These are phyloP conservation scores for Botryotinia convoluta DNA, from an alignment of 2,329 filamentous ascomycete species.

Conservation along the genomic window DNA sequence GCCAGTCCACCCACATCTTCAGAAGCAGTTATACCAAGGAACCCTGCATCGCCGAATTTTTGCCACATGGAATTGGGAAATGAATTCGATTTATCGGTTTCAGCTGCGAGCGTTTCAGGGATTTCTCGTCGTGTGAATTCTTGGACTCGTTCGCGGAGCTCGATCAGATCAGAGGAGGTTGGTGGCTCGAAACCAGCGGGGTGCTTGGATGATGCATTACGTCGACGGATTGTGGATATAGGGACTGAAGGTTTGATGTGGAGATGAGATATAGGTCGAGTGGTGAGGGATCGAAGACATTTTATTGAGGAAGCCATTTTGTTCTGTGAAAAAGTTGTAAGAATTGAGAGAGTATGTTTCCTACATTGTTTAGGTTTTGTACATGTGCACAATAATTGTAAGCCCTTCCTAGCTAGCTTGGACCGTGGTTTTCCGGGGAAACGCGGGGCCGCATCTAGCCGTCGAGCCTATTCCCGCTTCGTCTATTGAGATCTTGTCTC, in stretches of 20 bases:
- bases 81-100: conserved; percentile 80
- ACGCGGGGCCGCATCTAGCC: background rate
- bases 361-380: conserved; percentile 1
- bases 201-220: conserved; percentile 65
- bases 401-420: background rate
- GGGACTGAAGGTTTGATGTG: conserved; percentile 22
- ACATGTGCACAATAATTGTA: background rate
- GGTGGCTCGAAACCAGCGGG: conserved; percentile 60
- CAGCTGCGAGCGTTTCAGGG: conserved; percentile 73
- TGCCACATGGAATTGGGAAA: conserved; percentile 92
- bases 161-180: conserved; percentile 48
- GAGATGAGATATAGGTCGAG: conserved; percentile 32
- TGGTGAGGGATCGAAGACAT: conserved; percentile 29
- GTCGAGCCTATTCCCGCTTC: background rate
- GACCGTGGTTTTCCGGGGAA: background rate
- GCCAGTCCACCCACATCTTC: conserved; percentile 86
- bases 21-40: conserved; percentile 90
- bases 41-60: conserved; percentile 87
- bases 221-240: conserved; percentile 39
- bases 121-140: conserved; percentile 91
- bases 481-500: background rate
- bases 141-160: conserved; percentile 52
- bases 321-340: background rate
- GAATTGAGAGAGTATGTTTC: background rate
- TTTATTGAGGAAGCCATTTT: conserved; percentile 33